phyloP scores from a whole-genome alignment of 2,329 filamentous ascomycete genomes.

The Sarocladium strictum region DNA sequence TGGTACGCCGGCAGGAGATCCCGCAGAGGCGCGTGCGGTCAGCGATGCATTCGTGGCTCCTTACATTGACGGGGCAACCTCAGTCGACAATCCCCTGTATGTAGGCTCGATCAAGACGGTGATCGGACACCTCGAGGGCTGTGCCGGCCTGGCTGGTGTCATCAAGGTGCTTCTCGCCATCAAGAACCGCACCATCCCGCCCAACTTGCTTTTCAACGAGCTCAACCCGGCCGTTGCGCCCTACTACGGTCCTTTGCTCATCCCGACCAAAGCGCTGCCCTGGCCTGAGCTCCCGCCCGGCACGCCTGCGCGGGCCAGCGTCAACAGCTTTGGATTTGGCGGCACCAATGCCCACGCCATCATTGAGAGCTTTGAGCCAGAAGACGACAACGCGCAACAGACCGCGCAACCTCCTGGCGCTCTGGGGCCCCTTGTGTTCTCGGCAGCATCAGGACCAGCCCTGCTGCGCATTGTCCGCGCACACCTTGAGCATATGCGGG shows the following conservation, averaged over 20 bases:
- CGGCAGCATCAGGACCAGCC: no score
- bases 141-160: conserved; percentile 44
- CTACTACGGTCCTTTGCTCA: background rate
- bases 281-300: conserved; percentile 10
- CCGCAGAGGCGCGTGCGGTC: conserved; percentile 42
- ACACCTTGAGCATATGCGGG: no score
- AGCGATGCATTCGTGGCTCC: conserved; percentile 29
- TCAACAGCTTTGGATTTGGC: conserved; percentile 55
- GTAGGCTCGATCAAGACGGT: conserved; percentile 51
- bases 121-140: conserved; percentile 47
- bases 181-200: conserved; percentile 45
- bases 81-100: conserved; percentile 13
- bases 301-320: no score
- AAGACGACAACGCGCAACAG: no score
- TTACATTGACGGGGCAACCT: background rate
- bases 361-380: conserved; percentile 27
- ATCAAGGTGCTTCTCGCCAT: conserved; percentile 46
- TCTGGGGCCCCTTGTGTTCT: no score
- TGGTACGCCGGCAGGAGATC: conserved; percentile 51
- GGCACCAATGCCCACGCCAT: conserved; percentile 51
- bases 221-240: background rate
- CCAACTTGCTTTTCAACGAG: conserved; percentile 43
- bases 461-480: no score
- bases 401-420: no score
- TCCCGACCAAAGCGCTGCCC: conserved; percentile 12